A percentile compares a stretch with the other conserved stretches of the same genome.
Conservation (phyloP, 768 basidiomycete genomes). For the Lactarius akahatsu region DNA sequence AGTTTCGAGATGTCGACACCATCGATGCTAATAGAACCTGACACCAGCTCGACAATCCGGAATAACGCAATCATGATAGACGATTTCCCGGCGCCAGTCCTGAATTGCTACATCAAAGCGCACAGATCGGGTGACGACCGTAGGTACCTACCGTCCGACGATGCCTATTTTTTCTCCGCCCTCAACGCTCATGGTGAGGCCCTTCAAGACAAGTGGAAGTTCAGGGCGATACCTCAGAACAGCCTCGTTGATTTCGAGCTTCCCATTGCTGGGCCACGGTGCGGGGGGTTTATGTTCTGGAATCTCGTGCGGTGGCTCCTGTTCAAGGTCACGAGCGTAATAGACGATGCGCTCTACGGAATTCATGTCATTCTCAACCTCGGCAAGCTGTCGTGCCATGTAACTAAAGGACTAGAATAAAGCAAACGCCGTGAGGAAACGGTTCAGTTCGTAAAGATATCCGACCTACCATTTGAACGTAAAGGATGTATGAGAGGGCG, state of each 20-base stretch:
- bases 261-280: constrained; percentile 75
- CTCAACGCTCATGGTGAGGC: constrained; percentile 63
- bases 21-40: constrained; percentile 79
- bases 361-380: constrained; percentile 94
- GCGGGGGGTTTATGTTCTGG: constrained; percentile 57
- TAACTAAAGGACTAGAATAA: constrained; percentile 58
- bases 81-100: constrained; percentile 85
- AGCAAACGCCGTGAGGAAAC: background rate
- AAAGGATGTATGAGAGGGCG: constrained; percentile 78
- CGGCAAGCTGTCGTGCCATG: constrained; percentile 75
- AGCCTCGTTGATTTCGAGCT: constrained; percentile 71
- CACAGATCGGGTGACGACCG: constrained; percentile 7
- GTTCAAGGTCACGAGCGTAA: constrained; percentile 80
- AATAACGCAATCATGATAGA: constrained; percentile 88
- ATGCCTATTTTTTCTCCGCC: constrained; percentile 92
- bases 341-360: constrained; percentile 80
- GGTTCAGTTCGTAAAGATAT: background rate
- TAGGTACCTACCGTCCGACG: constrained; percentile 56
- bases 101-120: too few species aligned
- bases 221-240: constrained; percentile 83
- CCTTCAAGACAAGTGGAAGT: constrained; percentile 85
- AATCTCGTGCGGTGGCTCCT: constrained; percentile 72
- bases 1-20: constrained; percentile 78
- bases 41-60: constrained; percentile 75
- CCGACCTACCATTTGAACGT: constrained; percentile 62